Conservation (phyloP, 495 filamentous ascomycete species). For the Podospora anserina region DNA sequence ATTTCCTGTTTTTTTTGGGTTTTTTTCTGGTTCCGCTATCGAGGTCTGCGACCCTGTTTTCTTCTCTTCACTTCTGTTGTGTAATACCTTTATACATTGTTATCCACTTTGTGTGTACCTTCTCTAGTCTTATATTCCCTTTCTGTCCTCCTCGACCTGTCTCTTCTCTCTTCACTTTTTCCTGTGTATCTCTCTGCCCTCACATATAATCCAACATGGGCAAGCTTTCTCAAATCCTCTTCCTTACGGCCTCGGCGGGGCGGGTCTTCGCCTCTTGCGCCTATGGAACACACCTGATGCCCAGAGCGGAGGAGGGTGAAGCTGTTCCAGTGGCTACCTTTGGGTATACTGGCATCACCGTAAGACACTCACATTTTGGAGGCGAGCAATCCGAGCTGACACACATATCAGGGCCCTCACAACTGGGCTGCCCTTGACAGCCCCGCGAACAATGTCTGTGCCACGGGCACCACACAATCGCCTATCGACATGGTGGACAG, state of each 20-base stretch:
- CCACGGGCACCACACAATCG: constrained; percentile 56
- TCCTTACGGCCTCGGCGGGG: constrained; percentile 28
- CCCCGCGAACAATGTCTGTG: constrained; percentile 48
- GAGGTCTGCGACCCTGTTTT: constrained; percentile 7
- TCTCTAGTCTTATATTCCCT: constrained; percentile 3
- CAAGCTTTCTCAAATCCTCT: constrained; percentile 22
- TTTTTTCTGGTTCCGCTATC: not conserved
- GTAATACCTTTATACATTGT: constrained; percentile 1
- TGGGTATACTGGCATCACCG: constrained; percentile 49
- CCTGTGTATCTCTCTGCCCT: not conserved
- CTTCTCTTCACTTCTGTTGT: not conserved
- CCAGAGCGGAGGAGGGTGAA: constrained; percentile 38
- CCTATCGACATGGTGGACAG: constrained; percentile 55
- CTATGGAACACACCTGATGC: constrained; percentile 34
- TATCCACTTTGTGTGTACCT: not conserved
- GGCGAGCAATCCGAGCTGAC: not conserved
- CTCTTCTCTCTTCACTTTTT: not conserved
- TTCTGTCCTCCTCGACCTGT: not conserved
- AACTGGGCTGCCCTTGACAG: constrained; percentile 54
- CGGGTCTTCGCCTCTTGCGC: constrained; percentile 31
- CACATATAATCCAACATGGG: constrained; percentile 1
- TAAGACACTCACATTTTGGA: constrained; percentile 3
- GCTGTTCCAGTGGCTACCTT: constrained; percentile 35
- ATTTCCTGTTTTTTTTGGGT: constrained; percentile 2
- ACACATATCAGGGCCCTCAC: constrained; percentile 46